These are phyloP conservation scores for Syzygium malaccense DNA, from an alignment of 441 rosid species.

Conservation along the genomic window DNA sequence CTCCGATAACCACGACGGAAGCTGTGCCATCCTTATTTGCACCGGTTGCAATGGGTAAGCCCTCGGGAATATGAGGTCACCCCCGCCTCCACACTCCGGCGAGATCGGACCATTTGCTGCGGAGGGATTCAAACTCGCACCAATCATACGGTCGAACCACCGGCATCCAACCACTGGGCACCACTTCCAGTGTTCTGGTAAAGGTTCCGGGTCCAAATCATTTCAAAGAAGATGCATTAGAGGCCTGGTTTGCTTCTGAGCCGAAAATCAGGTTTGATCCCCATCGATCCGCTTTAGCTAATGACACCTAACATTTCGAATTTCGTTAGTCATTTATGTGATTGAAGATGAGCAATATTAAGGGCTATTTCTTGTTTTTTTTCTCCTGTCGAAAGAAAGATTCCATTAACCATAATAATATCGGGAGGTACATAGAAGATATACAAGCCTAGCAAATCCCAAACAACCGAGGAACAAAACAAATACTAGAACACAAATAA, in stretches of 20 bases:
- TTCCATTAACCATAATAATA: too few species aligned
- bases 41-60: neutral
- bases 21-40: neutral
- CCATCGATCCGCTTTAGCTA: neutral
- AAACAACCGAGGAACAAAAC: too few species aligned
- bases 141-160: neutral
- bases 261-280: neutral
- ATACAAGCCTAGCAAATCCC: too few species aligned
- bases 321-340: neutral
- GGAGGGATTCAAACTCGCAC: neutral
- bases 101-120: neutral
- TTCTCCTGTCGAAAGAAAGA: too few species aligned
- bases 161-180: neutral
- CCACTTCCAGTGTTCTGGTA: neutral
- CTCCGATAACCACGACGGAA: too few species aligned
- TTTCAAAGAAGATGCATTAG: neutral
- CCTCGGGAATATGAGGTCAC: neutral
- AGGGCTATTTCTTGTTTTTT: neutral
- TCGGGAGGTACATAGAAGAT: too few species aligned
- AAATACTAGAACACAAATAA: too few species aligned
- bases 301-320: neutral
- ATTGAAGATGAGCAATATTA: neutral
- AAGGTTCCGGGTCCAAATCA: neutral
- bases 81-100: neutral
- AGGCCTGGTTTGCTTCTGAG: neutral